A percentile compares a stretch with the other conserved stretches of the same genome.
These are phyloP conservation scores for Epichloe glyceriae DNA, from an alignment of 2,329 filamentous ascomycete genomes.

Conservation along the genomic window DNA sequence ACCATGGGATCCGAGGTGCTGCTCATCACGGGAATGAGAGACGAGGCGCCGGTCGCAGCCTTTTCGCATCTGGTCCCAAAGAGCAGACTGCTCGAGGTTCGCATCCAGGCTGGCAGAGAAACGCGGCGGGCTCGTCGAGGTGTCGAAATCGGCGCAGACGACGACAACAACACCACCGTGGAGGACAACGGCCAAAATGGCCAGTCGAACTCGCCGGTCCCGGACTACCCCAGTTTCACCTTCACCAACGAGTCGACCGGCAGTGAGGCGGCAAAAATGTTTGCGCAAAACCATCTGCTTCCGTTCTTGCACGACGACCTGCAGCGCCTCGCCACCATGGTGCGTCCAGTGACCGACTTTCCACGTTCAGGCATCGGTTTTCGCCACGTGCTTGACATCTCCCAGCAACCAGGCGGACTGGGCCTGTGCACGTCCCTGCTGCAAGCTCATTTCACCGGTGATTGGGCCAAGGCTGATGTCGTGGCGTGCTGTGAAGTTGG, in stretches of 20 bases:
- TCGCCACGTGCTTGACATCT: constrained; percentile 44
- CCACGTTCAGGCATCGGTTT: constrained; percentile 39
- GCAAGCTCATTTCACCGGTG: constrained; percentile 27
- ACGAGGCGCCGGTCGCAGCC: constrained; percentile 39
- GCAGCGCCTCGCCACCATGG: constrained; percentile 34
- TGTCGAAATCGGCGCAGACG: neutral
- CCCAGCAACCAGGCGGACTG: constrained; percentile 37
- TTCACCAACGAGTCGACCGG: constrained; percentile 38
- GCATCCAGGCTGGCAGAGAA: constrained; percentile 27
- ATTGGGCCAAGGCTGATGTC: constrained; percentile 32
- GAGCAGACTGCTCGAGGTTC: constrained; percentile 40
- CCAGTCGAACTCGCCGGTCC: neutral
- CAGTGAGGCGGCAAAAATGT: constrained; percentile 21
- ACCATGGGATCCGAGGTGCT: constrained; percentile 37
- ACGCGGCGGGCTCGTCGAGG: constrained; percentile 24
- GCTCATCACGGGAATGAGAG: constrained; percentile 50
- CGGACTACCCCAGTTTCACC: constrained; percentile 23
- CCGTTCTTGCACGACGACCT: constrained; percentile 20
- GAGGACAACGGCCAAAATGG: constrained; percentile 11
- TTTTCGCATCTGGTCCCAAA: constrained; percentile 42
- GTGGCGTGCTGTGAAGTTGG: constrained; percentile 44
- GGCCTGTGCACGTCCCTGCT: constrained; percentile 37
- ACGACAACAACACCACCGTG: neutral
- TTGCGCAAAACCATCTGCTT: constrained; percentile 27
- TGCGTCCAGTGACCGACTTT: constrained; percentile 34